phyloP scores from a whole-genome alignment of 805 yeast species.

The Priceomyces medius region DNA sequence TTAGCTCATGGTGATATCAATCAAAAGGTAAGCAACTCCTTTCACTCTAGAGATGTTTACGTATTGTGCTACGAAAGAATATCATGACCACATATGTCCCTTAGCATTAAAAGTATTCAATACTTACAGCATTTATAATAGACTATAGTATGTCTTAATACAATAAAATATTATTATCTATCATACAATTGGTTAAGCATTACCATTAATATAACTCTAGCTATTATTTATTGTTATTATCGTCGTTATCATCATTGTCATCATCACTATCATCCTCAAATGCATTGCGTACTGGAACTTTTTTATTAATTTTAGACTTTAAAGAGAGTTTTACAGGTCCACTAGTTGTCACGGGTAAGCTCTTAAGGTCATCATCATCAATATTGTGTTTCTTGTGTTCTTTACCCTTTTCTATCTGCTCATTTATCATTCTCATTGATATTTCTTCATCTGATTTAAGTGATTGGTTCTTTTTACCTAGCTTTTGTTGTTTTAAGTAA shows the following conservation, averaged over 20 bases:
- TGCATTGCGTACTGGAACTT: slow-evolving; percentile 7
- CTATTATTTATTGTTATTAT: neutral
- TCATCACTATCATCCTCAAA: slow-evolving; percentile 13
- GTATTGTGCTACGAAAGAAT: slow-evolving; percentile 62
- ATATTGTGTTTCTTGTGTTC: slow-evolving; percentile 1
- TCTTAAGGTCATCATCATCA: slow-evolving; percentile 1
- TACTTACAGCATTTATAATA: slow-evolving; percentile 8
- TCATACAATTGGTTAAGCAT: neutral
- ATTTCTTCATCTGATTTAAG: slow-evolving; percentile 48
- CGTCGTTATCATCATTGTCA: slow-evolving; percentile 3
- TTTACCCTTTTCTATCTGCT: slow-evolving; percentile 52
- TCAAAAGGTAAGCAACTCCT: slow-evolving; percentile 24
- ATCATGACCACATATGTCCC: slow-evolving; percentile 3
- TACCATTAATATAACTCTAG: neutral
- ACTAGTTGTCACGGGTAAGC: slow-evolving; percentile 2
- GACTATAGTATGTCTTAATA: no score
- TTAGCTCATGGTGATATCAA: slow-evolving; percentile 47
- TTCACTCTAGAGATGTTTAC: slow-evolving; percentile 61
- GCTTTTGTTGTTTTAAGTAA: slow-evolving; percentile 33
- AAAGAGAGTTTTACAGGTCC: slow-evolving; percentile 23
- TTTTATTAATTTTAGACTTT: slow-evolving; percentile 11
- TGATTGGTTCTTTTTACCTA: slow-evolving; percentile 33
- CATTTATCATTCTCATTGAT: slow-evolving; percentile 41
- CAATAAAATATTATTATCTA: neutral
- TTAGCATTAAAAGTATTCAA: slow-evolving; percentile 4